These are phyloP conservation scores for Delphinella strobiligena DNA, from an alignment of 2,329 filamentous ascomycete species.

Conservation along the genomic window DNA sequence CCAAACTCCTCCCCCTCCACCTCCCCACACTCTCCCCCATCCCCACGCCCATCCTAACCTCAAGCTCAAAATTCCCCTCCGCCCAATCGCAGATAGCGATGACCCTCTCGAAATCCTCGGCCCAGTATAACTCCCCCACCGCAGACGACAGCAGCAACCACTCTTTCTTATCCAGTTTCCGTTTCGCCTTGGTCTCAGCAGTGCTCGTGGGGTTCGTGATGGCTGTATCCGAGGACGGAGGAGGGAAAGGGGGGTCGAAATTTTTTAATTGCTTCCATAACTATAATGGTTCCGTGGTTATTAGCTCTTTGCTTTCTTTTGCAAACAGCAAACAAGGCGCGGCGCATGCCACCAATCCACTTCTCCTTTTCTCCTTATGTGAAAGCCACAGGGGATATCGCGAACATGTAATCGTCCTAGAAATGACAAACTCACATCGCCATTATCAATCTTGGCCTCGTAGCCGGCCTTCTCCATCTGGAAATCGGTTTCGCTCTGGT, in stretches of 20 bases:
- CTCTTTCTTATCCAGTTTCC: too few species aligned
- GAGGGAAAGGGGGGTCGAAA: neutral
- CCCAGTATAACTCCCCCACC: neutral
- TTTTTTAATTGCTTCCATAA: neutral
- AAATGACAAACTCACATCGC: conserved; percentile 11
- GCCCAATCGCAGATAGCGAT: neutral
- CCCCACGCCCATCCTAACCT: neutral
- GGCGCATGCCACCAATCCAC: too few species aligned
- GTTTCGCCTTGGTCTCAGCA: too few species aligned
- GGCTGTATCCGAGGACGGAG: neutral
- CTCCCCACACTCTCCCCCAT: neutral
- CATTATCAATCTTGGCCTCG: conserved; percentile 18
- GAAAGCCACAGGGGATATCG: neutral
- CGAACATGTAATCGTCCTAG: neutral
- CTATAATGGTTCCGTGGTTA: neutral
- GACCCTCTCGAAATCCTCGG: neutral
- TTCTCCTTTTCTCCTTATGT: too few species aligned
- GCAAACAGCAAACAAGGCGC: too few species aligned
- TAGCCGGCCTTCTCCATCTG: conserved; percentile 19
- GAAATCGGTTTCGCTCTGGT: conserved; percentile 21
- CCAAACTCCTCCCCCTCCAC: neutral
- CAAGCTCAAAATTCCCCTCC: neutral
- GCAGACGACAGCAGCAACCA: neutral
- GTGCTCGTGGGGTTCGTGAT: too few species aligned
- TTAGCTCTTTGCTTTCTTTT: too few species aligned